phyloP scores from a whole-genome alignment of 495 filamentous ascomycete genomes.

The Aspergillus ellipticus region DNA sequence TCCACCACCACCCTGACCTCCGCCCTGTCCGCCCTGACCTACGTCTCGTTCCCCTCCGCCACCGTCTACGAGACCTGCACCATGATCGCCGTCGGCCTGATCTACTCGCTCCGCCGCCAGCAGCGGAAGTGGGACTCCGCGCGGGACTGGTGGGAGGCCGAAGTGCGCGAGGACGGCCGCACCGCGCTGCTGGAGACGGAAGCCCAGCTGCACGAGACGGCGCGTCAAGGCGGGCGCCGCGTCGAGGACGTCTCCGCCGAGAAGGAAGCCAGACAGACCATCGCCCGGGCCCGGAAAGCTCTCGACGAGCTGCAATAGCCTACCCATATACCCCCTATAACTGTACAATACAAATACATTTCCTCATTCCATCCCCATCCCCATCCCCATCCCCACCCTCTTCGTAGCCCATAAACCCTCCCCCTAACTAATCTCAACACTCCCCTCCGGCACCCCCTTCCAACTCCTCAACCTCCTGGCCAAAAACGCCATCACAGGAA shows the following conservation, averaged over 20 bases:
- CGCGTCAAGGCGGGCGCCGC: constrained; percentile 47
- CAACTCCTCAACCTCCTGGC: constrained; percentile 68
- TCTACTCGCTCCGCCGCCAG: constrained; percentile 68
- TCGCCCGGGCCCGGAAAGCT: constrained; percentile 52
- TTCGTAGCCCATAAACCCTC: no score
- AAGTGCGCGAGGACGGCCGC: constrained; percentile 77
- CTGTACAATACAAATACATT: constrained; percentile 19
- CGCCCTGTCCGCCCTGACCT: constrained; percentile 64
- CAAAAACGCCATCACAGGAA: constrained; percentile 92
- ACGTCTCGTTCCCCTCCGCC: constrained; percentile 54
- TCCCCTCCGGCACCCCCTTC: constrained; percentile 57
- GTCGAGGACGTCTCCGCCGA: constrained; percentile 30
- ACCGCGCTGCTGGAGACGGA: constrained; percentile 69
- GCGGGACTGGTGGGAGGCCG: constrained; percentile 65
- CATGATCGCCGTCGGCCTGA: constrained; percentile 72
- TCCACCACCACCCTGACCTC: constrained; percentile 60
- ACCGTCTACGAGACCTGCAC: constrained; percentile 72
- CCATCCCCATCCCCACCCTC: not conserved
- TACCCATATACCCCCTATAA: not conserved
- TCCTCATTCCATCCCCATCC: constrained; percentile 2
- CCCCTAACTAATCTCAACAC: constrained; percentile 48
- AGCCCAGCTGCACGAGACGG: constrained; percentile 51
- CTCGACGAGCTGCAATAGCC: constrained; percentile 42
- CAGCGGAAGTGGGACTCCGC: constrained; percentile 77
- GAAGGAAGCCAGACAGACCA: constrained; percentile 45